Evolutionary conservation across 2,329 filamentous ascomycete genomes (phyloP).

Genomic region (Cercospora sp.): DNA sequence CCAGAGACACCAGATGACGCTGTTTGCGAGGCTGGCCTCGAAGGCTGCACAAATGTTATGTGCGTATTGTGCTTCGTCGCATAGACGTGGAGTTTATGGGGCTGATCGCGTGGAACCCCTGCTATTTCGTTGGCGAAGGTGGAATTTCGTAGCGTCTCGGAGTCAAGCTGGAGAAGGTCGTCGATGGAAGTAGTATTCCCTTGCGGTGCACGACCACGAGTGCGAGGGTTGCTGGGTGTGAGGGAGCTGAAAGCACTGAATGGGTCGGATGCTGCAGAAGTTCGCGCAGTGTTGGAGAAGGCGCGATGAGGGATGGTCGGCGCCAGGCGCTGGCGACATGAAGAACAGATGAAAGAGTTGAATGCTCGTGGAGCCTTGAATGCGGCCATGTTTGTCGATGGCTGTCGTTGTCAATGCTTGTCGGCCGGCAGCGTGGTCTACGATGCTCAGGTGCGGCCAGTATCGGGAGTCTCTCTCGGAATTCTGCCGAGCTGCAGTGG

Average conservation of each 20-base stretch:
- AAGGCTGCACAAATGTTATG: constrained; percentile 80
- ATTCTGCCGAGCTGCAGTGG: constrained; percentile 1
- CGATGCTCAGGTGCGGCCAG: not conserved
- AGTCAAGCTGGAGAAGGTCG: constrained; percentile 15
- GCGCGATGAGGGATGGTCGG: constrained; percentile 31
- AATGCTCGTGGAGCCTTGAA: constrained; percentile 31
- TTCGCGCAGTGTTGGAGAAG: constrained; percentile 38
- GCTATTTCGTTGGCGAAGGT: constrained; percentile 24
- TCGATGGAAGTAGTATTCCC: constrained; percentile 4
- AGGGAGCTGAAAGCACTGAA: constrained; percentile 6
- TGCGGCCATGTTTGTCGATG: constrained; percentile 26
- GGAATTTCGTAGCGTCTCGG: constrained; percentile 14
- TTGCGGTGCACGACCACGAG: constrained; percentile 10
- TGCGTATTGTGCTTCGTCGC: constrained; percentile 93
- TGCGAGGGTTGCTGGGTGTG: constrained; percentile 7
- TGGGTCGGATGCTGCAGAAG: constrained; percentile 12
- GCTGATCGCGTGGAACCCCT: constrained; percentile 35
- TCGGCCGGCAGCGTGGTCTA: not conserved
- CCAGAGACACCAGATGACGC: constrained; percentile 29
- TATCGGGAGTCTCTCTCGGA: not conserved
- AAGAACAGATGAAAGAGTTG: constrained; percentile 40
- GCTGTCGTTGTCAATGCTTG: not conserved
- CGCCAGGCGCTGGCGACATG: constrained; percentile 40
- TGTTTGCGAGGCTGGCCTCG: constrained; percentile 32
- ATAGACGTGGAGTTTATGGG: constrained; percentile 85